phyloP scores from a whole-genome alignment of 495 filamentous ascomycete species.

The Penicillium manginii region DNA sequence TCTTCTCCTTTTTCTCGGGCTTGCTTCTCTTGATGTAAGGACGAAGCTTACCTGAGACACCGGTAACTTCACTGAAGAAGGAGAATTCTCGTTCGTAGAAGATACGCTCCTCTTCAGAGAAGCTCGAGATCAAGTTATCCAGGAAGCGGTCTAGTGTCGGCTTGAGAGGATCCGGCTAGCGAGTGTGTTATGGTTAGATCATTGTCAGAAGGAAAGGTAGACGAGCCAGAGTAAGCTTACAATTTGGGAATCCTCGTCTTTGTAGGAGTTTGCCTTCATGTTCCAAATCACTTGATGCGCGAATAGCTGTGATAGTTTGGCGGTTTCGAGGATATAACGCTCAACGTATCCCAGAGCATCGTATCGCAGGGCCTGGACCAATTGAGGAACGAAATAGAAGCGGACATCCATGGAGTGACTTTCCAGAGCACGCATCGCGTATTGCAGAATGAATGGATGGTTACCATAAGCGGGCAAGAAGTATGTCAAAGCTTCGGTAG shows the following conservation, averaged over 20 bases:
- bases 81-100: constrained; percentile 97
- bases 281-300: constrained; percentile 99
- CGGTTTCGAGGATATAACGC: constrained; percentile 93
- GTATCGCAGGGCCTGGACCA: constrained; percentile 95
- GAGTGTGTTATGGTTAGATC: constrained; percentile 38
- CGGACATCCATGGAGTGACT: constrained; percentile 93
- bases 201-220: background rate
- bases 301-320: constrained; percentile 93
- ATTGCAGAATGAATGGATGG: constrained; percentile 92
- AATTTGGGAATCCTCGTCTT: constrained; percentile 89
- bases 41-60: constrained; percentile 90
- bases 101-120: constrained; percentile 71
- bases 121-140: constrained; percentile 78
- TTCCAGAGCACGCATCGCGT: constrained; percentile 94
- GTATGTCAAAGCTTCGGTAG: constrained; percentile 87
- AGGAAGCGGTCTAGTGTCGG: constrained; percentile 91
- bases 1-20: constrained; percentile 97
- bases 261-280: constrained; percentile 98
- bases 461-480: constrained; percentile 94
- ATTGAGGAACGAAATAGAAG: constrained; percentile 98
- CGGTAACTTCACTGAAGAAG: constrained; percentile 97
- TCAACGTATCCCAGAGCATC: constrained; percentile 95
- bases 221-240: constrained; percentile 56
- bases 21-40: constrained; percentile 93
- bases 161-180: constrained; percentile 86